Base-by-base conservation (phyloP, 768 basidiomycete species). In the Russula compacta region DNA sequence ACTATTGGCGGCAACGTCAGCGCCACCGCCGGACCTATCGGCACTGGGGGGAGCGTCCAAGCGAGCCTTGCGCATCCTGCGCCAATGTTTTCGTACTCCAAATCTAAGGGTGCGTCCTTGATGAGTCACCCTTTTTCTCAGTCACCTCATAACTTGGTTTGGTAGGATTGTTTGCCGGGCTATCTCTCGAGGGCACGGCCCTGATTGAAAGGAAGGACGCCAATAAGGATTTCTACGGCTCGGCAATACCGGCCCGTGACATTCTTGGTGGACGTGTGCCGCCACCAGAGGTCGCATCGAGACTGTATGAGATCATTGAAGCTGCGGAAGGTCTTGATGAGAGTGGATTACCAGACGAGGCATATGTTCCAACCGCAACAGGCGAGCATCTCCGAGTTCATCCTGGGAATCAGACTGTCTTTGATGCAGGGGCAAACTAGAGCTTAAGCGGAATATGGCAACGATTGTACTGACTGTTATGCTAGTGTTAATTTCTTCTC, bases 71-170 rank as follows among this genome's bases (percentile, higher is more conserved):
- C 93, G 5, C 92, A 95, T 73, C 95, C 95, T 0, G 86, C 95
- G 19, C 94, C 94, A 5, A 95, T 98, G 91, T 99, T 97, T 74
- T 92, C 90, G 64, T 95, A 97, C 72, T 94, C 92, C 10, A 91
- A 94, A 73, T 94, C 92, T 12, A 95, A 93, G 76, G 93, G 92
- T 92, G 67, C 60, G 81, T 69, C 19, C 0, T 40, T 10, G 51
- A 55, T 29, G 42, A 47, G 6, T n/a, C 38, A 19, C 39, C 47
- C 52, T 44, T 39, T n/a, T 55, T 52, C 11, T 36, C 19, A 17
- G 15, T 43, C 29, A 24, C n/a, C 2, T 3, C 15, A 53, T 42
- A 19, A n/a, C 54, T 59, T 44, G 63, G 46, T 54, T 43, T 42
- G n/a, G 57, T 67, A 90, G 95, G 95, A 61, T 79, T 99, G 46